phyloP scores from a whole-genome alignment of 768 basidiomycete genomes.

The Dioszegia aurantiaca region DNA sequence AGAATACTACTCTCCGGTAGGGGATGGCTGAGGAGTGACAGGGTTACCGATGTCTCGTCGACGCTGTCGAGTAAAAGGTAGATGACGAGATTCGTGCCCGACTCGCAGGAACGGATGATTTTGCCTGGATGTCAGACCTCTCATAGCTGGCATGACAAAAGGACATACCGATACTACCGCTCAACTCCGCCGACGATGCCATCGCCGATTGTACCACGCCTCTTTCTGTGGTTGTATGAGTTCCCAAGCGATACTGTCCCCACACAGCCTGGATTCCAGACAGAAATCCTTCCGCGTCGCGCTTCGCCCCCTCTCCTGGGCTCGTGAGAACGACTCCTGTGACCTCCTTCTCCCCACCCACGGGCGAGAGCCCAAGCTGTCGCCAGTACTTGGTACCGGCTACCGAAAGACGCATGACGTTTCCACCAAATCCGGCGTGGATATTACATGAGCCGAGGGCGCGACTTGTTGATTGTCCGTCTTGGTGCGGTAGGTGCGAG shows the following conservation, averaged over 20 bases:
- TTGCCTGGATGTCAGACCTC: neutral
- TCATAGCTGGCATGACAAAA: neutral
- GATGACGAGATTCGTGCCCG: constrained; percentile 13
- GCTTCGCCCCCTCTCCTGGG: neutral
- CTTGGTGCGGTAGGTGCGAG: too few relatives aligned
- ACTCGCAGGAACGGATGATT: neutral
- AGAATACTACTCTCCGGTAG: neutral
- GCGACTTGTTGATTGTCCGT: neutral
- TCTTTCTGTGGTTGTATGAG: neutral
- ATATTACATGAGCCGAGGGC: constrained; percentile 21
- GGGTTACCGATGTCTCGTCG: neutral
- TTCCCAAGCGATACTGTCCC: neutral
- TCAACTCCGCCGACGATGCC: neutral
- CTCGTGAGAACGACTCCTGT: constrained; percentile 16
- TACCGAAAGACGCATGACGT: constrained; percentile 26
- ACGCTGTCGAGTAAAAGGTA: constrained; percentile 24
- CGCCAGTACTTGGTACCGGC: constrained; percentile 35
- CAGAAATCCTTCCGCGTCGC: constrained; percentile 5
- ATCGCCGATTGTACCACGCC: constrained; percentile 6
- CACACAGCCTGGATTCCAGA: constrained; percentile 10
- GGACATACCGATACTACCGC: constrained; percentile 1
- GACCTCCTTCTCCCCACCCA: constrained; percentile 38
- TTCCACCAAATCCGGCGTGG: constrained; percentile 31
- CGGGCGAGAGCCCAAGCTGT: constrained; percentile 38
- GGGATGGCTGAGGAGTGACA: neutral